Base-by-base conservation (phyloP, 176 grass and related monocot species). In the Juncus effusus region DNA sequence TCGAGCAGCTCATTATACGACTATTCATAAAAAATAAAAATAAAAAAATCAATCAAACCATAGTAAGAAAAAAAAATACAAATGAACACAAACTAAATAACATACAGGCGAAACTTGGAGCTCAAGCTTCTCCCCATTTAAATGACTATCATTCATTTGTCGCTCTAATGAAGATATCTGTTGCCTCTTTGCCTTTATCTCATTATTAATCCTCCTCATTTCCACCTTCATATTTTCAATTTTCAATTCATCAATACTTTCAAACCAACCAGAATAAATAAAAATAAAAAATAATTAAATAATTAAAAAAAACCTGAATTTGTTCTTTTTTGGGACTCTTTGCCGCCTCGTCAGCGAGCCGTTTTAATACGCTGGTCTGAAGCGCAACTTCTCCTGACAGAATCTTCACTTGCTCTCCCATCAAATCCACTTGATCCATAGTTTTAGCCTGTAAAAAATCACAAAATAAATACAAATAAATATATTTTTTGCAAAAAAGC, bases 391-490 rank as follows among this genome's bases (percentile, higher is more conserved):
- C 95, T 73, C 95, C 89, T 40, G 95, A 82, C 42, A 99, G 60
- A 90, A 99, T 94, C 59, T 99, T 99, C 65, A 99, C 69, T 65
- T 99, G 95, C 45, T 99, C 95, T 80, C 86, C 86, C 50, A 94
- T 62, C 55, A 93, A 90, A 79, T 99, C 95, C 62, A 94, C 78
- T 65, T 93, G 88, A 72, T 97, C 94, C 62, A 89, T 84, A 9
- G 80, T 89, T 97, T 93, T 38, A 78, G 7, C 59, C 75, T 3
- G 69, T 69, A 69, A 50, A 19, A 61, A 67, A 28, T 77, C 55
- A 65, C 54, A 10, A 13, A 67, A 63, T 40, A 70, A 64, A n/a
- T 54, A 12, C 3, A 58, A 50, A 37, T 45, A 40, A 50, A 59
- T n/a, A n/a, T n/a, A n/a, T n/a, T n/a, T n/a, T n/a, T n/a, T 72